phyloP scores from a whole-genome alignment of 169 alveolate genomes.

The Amoebophrya sp. region DNA sequence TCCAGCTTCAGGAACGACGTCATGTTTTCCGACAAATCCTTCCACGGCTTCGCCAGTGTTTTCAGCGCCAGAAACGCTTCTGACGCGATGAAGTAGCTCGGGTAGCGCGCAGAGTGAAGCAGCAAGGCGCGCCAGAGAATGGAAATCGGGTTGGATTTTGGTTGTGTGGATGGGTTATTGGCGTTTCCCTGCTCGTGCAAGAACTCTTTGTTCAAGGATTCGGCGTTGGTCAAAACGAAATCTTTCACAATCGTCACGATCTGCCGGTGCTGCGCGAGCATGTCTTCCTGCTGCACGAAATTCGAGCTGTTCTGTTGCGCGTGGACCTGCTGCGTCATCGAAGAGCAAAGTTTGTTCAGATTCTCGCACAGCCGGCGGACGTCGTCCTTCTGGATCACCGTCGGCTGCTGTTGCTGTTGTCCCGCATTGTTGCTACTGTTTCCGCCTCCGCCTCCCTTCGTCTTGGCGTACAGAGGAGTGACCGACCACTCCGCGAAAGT shows the following conservation, averaged over 20 bases:
- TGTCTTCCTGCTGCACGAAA: neutral
- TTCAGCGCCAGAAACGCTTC: neutral
- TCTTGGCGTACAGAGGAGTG: neutral
- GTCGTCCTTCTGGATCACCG: neutral
- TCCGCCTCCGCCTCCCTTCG: no score
- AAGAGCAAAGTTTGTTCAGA: neutral
- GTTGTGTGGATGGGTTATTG: neutral
- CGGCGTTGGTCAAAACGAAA: neutral
- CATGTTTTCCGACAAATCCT: neutral
- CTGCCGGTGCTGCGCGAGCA: neutral
- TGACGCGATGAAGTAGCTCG: neutral
- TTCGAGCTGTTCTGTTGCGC: neutral
- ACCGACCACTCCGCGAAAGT: conserved; percentile 1
- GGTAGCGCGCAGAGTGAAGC: neutral
- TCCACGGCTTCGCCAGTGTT: conserved; percentile 2
- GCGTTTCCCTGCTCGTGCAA: neutral
- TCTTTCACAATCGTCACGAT: neutral
- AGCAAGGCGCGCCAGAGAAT: neutral
- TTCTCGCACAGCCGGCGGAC: neutral
- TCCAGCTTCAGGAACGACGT: neutral
- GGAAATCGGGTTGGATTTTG: neutral
- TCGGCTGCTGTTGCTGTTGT: neutral
- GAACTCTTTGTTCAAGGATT: neutral
- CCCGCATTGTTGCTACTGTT: no score
- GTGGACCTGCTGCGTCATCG: no score